These are phyloP conservation scores for Lentinula novae-zelandiae DNA, from an alignment of 1,284 basidiomycete genomes.

Conservation along the genomic window DNA sequence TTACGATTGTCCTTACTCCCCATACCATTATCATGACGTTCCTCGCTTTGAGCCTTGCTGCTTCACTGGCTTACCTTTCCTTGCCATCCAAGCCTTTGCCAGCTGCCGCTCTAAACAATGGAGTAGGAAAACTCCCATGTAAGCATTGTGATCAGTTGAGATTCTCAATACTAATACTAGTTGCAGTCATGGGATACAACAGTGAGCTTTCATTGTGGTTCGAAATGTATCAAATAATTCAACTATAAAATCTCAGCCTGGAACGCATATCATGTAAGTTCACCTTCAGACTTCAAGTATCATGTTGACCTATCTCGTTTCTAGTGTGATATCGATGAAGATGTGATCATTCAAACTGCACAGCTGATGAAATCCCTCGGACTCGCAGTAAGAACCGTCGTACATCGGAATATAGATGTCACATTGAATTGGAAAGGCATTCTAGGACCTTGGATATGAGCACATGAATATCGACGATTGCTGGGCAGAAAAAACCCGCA, in stretches of 20 bases:
- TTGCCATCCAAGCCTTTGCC: constrained; percentile 7
- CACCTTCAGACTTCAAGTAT: background rate
- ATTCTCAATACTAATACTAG: background rate
- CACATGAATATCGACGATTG: constrained; percentile 58
- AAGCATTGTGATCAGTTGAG: constrained; percentile 13
- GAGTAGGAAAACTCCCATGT: constrained; percentile 39
- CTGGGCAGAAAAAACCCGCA: constrained; percentile 50
- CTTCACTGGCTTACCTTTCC: constrained; percentile 16
- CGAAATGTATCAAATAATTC: background rate
- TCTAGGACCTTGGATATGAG: constrained; percentile 48
- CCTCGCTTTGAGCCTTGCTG: constrained; percentile 13
- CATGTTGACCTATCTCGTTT: background rate
- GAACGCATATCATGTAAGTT: constrained; percentile 54
- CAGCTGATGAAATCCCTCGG: constrained; percentile 44
- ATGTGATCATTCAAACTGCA: constrained; percentile 44
- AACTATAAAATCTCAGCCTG: constrained; percentile 34
- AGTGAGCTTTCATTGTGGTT: constrained; percentile 27
- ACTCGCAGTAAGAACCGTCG: constrained; percentile 29
- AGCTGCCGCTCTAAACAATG: constrained; percentile 16
- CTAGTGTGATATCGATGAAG: constrained; percentile 55
- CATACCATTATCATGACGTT: constrained; percentile 18
- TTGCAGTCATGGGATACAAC: constrained; percentile 46
- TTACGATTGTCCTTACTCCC: constrained; percentile 15
- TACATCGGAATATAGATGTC: background rate
- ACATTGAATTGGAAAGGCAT: constrained; percentile 4